Conservation (phyloP, 2,329 filamentous ascomycete genomes). For the Fusarium heterosporum region DNA sequence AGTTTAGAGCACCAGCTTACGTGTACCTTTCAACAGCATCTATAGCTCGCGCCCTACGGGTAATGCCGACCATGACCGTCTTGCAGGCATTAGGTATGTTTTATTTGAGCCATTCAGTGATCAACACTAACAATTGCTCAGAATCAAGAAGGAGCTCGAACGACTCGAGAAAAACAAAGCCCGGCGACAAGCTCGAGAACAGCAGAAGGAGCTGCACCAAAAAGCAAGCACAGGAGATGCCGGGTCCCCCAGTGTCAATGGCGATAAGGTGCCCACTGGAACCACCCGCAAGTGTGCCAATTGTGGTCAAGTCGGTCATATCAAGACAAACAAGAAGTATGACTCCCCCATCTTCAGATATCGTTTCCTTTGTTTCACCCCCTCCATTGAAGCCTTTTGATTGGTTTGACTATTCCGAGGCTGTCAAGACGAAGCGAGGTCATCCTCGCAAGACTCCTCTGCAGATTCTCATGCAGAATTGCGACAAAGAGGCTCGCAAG, state of each 20-base stretch:
- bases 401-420: conserved; percentile 48
- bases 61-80: conserved; percentile 64
- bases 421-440: conserved; percentile 27
- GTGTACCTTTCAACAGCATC: conserved; percentile 57
- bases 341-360: conserved; percentile 46
- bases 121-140: conserved; percentile 40
- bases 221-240: conserved; percentile 58
- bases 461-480: conserved; percentile 39
- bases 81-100: conserved; percentile 57
- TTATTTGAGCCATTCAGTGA: not conserved
- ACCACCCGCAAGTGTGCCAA: conserved; percentile 96
- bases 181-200: conserved; percentile 88
- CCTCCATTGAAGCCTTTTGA: conserved; percentile 49
- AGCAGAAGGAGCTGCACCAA: conserved; percentile 78
- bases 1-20: conserved; percentile 55
- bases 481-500: conserved; percentile 36
- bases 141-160: conserved; percentile 73
- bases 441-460: conserved; percentile 37
- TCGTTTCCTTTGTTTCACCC: conserved; percentile 40
- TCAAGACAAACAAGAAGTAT: conserved; percentile 99
- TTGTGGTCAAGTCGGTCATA: conserved; percentile 95
- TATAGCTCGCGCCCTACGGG: conserved; percentile 63
- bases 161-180: conserved; percentile 93
- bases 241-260: conserved; percentile 61
- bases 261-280: conserved; percentile 68